A percentile compares a stretch with the other conserved stretches of the same genome.
phyloP scores from a whole-genome alignment of 495 filamentous ascomycete genomes.

The Penicillium salamii region DNA sequence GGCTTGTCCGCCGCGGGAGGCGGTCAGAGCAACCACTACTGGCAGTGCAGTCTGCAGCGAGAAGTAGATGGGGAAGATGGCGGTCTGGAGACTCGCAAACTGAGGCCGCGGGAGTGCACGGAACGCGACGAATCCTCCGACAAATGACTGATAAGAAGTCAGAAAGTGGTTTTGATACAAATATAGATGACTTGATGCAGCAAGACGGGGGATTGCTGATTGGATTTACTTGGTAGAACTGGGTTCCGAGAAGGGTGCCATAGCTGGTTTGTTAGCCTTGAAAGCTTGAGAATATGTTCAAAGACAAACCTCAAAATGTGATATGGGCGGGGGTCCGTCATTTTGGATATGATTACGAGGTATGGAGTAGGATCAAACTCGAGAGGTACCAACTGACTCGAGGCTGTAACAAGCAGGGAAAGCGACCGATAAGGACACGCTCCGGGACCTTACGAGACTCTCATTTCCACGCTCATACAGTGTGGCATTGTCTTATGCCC shows the following conservation, averaged over 20 bases:
- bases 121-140: constrained; percentile 73
- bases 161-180: not conserved
- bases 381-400: not conserved
- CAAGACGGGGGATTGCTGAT: not conserved
- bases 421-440: not conserved
- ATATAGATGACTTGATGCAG: not conserved
- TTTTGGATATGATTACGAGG: no score
- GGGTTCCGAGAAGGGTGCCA: constrained; percentile 72
- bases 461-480: constrained; percentile 5
- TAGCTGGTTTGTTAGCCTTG: constrained; percentile 50
- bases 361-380: not conserved
- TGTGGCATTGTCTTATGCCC: not conserved
- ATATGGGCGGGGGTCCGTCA: constrained; percentile 63
- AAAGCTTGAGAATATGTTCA: not conserved
- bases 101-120: constrained; percentile 70
- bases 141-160: constrained; percentile 59
- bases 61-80: constrained; percentile 86
- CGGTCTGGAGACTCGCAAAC: constrained; percentile 74
- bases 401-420: no score
- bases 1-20: constrained; percentile 49
- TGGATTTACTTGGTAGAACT: constrained; percentile 69
- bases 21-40: constrained; percentile 73
- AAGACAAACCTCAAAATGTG: constrained; percentile 67
- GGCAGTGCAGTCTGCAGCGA: constrained; percentile 73
- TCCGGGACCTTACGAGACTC: no score